Conservation (phyloP, 331 rosid species). For the Malus hybrid region DNA sequence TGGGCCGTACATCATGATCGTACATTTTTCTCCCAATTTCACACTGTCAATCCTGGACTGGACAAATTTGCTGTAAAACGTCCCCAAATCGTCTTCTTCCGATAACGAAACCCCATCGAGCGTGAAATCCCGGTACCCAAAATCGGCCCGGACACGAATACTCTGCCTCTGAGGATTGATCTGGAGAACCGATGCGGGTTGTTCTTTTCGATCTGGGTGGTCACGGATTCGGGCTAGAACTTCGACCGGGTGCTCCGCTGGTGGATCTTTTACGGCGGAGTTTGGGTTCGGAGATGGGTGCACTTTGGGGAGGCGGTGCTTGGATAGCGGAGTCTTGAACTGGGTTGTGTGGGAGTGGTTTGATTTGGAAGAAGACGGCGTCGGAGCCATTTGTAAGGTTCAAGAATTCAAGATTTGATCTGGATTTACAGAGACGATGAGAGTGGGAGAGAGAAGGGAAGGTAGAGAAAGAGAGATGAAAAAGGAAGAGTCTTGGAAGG, state of each 20-base stretch:
- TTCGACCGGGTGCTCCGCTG: slow-evolving; percentile 82
- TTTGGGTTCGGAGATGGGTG: slow-evolving; percentile 57
- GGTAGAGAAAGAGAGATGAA: not conserved
- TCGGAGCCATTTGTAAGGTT: slow-evolving; percentile 61
- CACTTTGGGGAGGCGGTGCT: slow-evolving; percentile 56
- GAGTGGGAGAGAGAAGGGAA: not conserved
- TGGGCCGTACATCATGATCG: slow-evolving; percentile 96
- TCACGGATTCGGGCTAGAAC: slow-evolving; percentile 90
- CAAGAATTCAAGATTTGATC: slow-evolving; percentile 27
- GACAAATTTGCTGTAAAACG: slow-evolving; percentile 68
- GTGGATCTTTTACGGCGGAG: slow-evolving; percentile 34
- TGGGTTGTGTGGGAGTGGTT: slow-evolving; percentile 38
- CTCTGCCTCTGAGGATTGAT: slow-evolving; percentile 35
- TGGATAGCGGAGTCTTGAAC: slow-evolving; percentile 68
- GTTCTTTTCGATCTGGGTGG: slow-evolving; percentile 72
- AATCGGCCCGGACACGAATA: slow-evolving; percentile 75
- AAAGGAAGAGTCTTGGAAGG: not conserved
- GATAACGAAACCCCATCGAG: slow-evolving; percentile 91
- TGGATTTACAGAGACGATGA: not conserved
- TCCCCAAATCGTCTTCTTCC: slow-evolving; percentile 68
- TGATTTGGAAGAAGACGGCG: slow-evolving; percentile 79
- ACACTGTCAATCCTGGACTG: slow-evolving; percentile 72
- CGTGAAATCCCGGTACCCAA: slow-evolving; percentile 85
- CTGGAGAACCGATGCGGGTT: slow-evolving; percentile 50
- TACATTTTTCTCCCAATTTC: slow-evolving; percentile 80